Evolutionary conservation across 345 rosid genomes (phyloP), one percentile per base, ranked within the genome.

Genomic region (Gossypium australe): DNA sequence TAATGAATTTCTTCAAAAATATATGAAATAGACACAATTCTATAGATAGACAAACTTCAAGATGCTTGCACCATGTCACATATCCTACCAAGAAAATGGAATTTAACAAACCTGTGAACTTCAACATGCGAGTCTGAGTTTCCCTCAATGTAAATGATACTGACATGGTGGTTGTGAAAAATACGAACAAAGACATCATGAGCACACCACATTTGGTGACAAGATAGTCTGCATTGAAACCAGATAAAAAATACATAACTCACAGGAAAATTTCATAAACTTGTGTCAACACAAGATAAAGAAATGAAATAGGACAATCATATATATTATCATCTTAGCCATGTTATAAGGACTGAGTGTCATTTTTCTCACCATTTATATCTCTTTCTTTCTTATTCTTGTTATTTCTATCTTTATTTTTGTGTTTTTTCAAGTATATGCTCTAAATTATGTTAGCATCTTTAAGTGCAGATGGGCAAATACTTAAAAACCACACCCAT

Each of bases 171-270:
- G 99, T 96, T 11, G 98, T 96, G 80, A 96, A 93, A 83, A 96
- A 96, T 62, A 96, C 98, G 67, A 96, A 93, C 73, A 96, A 86
- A 20, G 99, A 90, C 99, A 96, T 93, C 99, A 93, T 91, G 77
- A 96, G 98, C 82, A 96, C 99, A 11, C 98, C 97, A 79, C 99
- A 96, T 82, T 96, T 96, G 18, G 89, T 92, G 82, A 96, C 99
- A 78, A 96, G 88, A 84, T 96, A 96, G 76, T 96, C 99, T 96
- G 88, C 88, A 86, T 16, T 53, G 29, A 79, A 77, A 57, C 61
- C 49, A 57, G 69, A 34, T 18, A 61, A 64, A 76, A 82, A 56
- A 11, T 3, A 9, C 13, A 52, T 47, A 59, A 70, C 27, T 41
- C 47, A 43, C 49, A 59, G 53, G 70, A 62, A 20, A 29, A 41